phyloP scores from a whole-genome alignment of 257 asterid genomes.

The Anisodus tanguticus region DNA sequence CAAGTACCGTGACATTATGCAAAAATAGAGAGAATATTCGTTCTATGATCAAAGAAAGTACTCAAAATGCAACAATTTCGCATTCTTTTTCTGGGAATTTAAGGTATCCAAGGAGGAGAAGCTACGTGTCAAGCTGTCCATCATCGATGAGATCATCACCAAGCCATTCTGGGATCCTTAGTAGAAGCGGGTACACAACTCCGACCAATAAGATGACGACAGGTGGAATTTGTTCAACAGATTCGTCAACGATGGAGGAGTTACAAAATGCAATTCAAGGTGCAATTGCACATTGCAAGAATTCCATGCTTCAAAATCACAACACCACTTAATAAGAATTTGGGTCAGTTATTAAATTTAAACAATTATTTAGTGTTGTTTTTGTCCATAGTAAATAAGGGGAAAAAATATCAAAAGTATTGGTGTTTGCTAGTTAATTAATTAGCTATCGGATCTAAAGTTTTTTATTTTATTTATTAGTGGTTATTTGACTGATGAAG shows the following conservation, averaged over 20 bases:
- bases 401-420: background rate
- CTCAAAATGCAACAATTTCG: conserved; percentile 30
- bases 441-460: conserved; percentile 38
- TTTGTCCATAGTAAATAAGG: conserved; percentile 17
- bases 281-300: conserved; percentile 90
- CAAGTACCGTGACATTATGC: background rate
- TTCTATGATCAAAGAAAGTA: conserved; percentile 24
- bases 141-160: conserved; percentile 90
- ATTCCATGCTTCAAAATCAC: conserved; percentile 57
- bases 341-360: conserved; percentile 51
- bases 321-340: conserved; percentile 27
- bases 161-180: conserved; percentile 56
- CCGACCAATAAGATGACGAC: conserved; percentile 36
- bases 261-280: conserved; percentile 87
- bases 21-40: background rate
- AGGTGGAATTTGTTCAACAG: conserved; percentile 35
- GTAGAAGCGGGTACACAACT: conserved; percentile 40
- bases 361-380: background rate
- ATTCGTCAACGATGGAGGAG: conserved; percentile 84
- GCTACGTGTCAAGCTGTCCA: conserved; percentile 75
- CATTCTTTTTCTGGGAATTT: conserved; percentile 77
- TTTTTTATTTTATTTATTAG: background rate
- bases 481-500: conserved; percentile 35
- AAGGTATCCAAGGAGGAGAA: conserved; percentile 61
- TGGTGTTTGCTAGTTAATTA: background rate